Evolutionary conservation across 2,329 filamentous ascomycete genomes (phyloP).

Genomic region (Paecilomyces dactylethromorphus): DNA sequence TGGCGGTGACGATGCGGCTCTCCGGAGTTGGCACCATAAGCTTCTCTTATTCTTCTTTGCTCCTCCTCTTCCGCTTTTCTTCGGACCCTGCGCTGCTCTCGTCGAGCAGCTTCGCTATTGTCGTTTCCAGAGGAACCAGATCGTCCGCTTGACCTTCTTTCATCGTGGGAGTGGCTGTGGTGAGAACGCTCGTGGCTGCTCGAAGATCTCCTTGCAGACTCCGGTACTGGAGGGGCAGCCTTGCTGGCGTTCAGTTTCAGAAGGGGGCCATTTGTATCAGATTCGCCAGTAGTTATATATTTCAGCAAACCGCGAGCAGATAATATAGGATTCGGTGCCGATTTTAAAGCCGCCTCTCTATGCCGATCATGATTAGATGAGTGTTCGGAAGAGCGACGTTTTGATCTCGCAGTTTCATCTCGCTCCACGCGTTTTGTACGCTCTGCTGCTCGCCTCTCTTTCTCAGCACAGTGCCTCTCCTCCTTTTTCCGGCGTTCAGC

Average conservation of each 20-base stretch:
- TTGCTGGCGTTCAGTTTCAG: conserved; percentile 31
- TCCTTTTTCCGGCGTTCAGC: conserved; percentile 9
- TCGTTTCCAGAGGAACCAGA: conserved; percentile 2
- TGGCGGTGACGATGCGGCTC: conserved; percentile 3
- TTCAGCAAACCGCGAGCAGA: conserved; percentile 24
- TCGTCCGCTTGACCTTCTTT: conserved; percentile 6
- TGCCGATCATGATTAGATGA: conserved; percentile 18
- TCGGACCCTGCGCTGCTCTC: conserved; percentile 8
- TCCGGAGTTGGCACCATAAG: conserved; percentile 2
- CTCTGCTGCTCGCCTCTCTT: conserved; percentile 6
- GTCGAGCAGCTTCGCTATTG: conserved; percentile 1
- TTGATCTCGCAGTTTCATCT: conserved; percentile 3
- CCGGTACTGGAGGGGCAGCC: conserved; percentile 21
- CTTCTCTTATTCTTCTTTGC: conserved; percentile 4
- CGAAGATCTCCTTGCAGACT: conserved; percentile 24
- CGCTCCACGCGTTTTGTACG: not conserved
- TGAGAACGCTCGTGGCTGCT: conserved; percentile 22
- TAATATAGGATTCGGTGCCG: conserved; percentile 11
- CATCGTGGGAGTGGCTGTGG: conserved; percentile 8
- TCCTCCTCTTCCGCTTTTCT: conserved; percentile 6
- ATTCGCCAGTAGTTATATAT: conserved; percentile 34
- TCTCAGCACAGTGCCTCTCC: conserved; percentile 9
- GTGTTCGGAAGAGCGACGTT: conserved; percentile 15
- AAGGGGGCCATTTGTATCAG: conserved; percentile 32
- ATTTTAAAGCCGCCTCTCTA: conserved; percentile 22